These are phyloP conservation scores for Tetrapyrgos nigripes DNA, from an alignment of 1,284 basidiomycete species.

Conservation along the genomic window DNA sequence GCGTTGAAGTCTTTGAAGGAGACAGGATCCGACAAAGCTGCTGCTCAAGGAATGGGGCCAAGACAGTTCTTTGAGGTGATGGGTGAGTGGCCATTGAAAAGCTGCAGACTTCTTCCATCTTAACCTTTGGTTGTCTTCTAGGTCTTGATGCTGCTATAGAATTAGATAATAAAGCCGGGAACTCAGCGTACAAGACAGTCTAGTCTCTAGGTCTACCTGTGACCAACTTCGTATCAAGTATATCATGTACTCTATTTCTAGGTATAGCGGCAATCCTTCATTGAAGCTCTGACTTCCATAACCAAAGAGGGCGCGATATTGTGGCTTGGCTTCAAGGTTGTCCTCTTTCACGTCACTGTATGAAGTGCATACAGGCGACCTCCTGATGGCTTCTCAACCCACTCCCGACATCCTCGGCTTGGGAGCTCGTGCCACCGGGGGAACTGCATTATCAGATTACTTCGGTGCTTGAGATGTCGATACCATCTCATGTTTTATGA, in stretches of 20 bases:
- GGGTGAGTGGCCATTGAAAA: conserved; percentile 28
- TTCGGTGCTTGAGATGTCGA: not conserved
- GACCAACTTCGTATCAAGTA: not conserved
- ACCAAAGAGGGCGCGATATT: not conserved
- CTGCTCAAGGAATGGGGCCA: conserved; percentile 41
- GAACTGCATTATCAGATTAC: not conserved
- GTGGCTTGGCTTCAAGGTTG: not conserved
- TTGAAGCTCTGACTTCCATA: not conserved
- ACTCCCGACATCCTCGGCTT: too few relatives aligned
- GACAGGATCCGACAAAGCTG: conserved; percentile 41
- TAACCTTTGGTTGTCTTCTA: not conserved
- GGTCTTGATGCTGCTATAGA: conserved; percentile 9
- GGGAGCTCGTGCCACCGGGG: not conserved
- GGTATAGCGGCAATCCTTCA: not conserved
- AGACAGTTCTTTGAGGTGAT: conserved; percentile 43
- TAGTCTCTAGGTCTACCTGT: not conserved
- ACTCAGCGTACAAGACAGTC: conserved; percentile 1
- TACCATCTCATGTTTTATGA: not conserved
- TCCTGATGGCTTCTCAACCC: too few relatives aligned
- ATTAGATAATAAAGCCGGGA: conserved; percentile 7
- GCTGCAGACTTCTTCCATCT: too few relatives aligned
- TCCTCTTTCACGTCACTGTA: too few relatives aligned
- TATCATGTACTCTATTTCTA: not conserved
- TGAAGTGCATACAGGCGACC: too few relatives aligned
- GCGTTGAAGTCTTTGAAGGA: conserved; percentile 43